Base-by-base conservation (phyloP, 2,329 filamentous ascomycete genomes). In the Zasmidium angulare region DNA sequence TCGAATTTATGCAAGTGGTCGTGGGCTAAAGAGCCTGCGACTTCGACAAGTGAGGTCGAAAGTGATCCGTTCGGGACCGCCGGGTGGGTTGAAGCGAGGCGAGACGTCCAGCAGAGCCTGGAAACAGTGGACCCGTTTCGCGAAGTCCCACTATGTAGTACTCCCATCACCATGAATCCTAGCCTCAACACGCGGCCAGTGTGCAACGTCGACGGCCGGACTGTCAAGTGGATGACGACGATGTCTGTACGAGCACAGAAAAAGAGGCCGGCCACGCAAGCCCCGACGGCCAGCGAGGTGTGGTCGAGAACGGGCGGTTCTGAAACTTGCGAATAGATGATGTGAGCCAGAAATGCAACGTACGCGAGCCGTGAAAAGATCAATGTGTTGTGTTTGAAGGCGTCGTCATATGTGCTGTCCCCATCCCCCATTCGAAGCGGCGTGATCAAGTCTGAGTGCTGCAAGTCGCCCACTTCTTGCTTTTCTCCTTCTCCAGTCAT, bases 271-370 rank as follows among this genome's bases (percentile, higher is more conserved):
- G 36, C 36, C 36, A 43, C 36, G 36, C 36, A 43, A 43, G 36
- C 36, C 7, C 36, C 36, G n/a, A 43, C 36, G 36, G n/a, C 11
- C 36, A 43, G 36, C 36, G 36, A 43, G 6, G 36, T 19, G 36
- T 43, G 36, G 36, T 46, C 36, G 36, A 40, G 3, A 36, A 53
- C 6, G 29, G 36, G 51, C 2, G n/a, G n/a, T n/a, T n/a, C n/a
- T n/a, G 19, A 40, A 54, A 54, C 46, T 22, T 3, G 40, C 31
- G 19, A 26, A 54, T 46, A 47, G 52, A 54, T 29, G 52, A 54
- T 51, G n/a, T 47, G 40, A 40, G 19, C 52, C 52, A 54, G 29
- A 36, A 23, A 54, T 2, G 11, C 52, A 31, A 47, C 52, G 52
- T 23, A 54, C 12, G 31, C 52, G 21, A 24, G 40, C 52, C 52